phyloP scores from a whole-genome alignment of 257 asterid species.

The Solanum pennellii region DNA sequence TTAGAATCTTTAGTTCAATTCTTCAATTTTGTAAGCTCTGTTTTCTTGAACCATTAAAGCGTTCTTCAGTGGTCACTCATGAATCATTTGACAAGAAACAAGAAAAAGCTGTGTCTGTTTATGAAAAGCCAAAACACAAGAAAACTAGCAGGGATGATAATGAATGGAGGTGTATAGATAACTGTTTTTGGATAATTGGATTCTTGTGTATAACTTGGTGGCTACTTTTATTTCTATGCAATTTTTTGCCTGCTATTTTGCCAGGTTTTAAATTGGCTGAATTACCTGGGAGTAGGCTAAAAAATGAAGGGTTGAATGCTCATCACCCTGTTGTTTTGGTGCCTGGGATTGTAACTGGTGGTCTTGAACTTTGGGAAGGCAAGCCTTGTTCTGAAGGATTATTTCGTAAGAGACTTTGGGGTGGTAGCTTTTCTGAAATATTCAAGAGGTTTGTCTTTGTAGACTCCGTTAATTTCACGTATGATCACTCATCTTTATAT shows the following conservation, averaged over 20 bases:
- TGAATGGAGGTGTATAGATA: constrained; percentile 58
- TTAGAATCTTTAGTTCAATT: constrained; percentile 6
- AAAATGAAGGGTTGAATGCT: constrained; percentile 36
- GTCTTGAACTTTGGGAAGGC: constrained; percentile 96
- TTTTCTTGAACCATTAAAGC: constrained; percentile 26
- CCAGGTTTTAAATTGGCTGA: constrained; percentile 31
- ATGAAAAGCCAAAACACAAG: constrained; percentile 4
- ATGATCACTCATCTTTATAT: not conserved
- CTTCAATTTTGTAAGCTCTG: constrained; percentile 57
- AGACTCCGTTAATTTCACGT: not conserved
- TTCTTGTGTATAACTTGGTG: constrained; percentile 62
- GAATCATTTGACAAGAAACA: constrained; percentile 1
- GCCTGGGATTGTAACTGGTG: constrained; percentile 86
- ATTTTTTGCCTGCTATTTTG: constrained; percentile 36
- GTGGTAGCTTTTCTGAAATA: constrained; percentile 63
- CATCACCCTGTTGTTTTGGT: constrained; percentile 74
- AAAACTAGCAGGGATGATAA: not conserved
- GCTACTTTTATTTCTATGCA: constrained; percentile 42
- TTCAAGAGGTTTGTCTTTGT: constrained; percentile 47
- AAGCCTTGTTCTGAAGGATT: constrained; percentile 70
- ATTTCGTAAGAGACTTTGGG: constrained; percentile 81
- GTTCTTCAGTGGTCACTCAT: constrained; percentile 3
- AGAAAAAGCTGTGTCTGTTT: not conserved
- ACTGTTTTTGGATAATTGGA: constrained; percentile 60
- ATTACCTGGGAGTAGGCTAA: constrained; percentile 49